Percentiles rank a stretch among this genome's conserved stretches.
phyloP scores from a whole-genome alignment of 169 alveolate species.

The Plasmodium relictum region DNA sequence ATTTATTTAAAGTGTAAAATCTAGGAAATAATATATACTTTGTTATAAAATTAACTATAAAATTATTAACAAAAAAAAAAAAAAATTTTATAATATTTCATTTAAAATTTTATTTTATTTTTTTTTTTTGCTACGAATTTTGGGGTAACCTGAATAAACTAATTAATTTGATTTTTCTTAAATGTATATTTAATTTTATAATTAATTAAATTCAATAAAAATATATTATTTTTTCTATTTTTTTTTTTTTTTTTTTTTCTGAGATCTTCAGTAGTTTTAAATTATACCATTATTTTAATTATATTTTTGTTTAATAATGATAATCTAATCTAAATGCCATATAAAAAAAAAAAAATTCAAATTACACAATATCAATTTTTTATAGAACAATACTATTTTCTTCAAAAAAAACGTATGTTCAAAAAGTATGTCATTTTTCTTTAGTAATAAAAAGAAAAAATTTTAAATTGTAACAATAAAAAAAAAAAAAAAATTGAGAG shows the following conservation, averaged over 20 bases:
- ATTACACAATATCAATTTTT: background rate
- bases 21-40: background rate
- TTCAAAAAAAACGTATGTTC: conserved; percentile 16
- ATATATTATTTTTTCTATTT: too few relatives aligned
- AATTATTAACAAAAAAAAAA: too few relatives aligned
- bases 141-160: background rate
- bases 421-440: background rate
- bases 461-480: background rate
- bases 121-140: background rate
- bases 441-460: background rate
- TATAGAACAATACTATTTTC: conserved; percentile 14
- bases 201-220: background rate
- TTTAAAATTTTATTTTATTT: too few relatives aligned
- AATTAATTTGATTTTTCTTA: background rate
- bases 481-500: background rate
- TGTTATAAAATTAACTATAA: background rate
- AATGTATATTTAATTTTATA: conserved; percentile 8
- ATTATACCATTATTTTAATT: too few relatives aligned
- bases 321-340: too few relatives aligned
- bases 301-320: too few relatives aligned
- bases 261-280: too few relatives aligned
- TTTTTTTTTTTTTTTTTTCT: too few relatives aligned
- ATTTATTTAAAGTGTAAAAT: background rate
- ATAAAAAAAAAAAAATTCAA: background rate
- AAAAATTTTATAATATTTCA: too few relatives aligned